A percentile compares a stretch with the other conserved stretches of the same genome.
Evolutionary conservation across 352 stramenopile genomes (phyloP).

Genomic region (Phytophthora fragariaefolia): DNA sequence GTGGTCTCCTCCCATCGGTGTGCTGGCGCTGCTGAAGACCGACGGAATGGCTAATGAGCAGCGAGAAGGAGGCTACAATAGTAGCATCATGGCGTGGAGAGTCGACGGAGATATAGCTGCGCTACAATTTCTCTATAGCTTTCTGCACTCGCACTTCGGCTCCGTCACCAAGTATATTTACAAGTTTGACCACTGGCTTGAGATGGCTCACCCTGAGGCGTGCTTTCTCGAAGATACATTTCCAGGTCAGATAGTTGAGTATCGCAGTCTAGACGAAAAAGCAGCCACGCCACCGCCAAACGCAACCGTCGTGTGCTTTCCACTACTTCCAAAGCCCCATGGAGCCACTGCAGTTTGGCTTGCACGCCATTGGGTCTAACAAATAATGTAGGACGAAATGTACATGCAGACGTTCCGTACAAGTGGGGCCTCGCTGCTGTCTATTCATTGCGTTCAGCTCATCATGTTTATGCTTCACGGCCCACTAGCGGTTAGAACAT

Average conservation of each 20-base stretch:
- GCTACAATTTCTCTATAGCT: slow-evolving; percentile 43
- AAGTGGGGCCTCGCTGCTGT: slow-evolving; percentile 9
- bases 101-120: not conserved
- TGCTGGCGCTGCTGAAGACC: slow-evolving; percentile 54
- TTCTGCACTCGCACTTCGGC: slow-evolving; percentile 49
- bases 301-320: slow-evolving; percentile 80
- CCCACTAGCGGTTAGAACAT: slow-evolving; percentile 4
- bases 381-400: not conserved
- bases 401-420: slow-evolving; percentile 1
- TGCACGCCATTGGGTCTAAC: slow-evolving; percentile 46
- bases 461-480: slow-evolving; percentile 8
- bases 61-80: slow-evolving; percentile 70
- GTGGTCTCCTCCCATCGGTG: slow-evolving; percentile 18
- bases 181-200: slow-evolving; percentile 90
- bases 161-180: slow-evolving; percentile 67
- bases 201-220: slow-evolving; percentile 56
- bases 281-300: slow-evolving; percentile 26
- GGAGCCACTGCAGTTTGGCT: slow-evolving; percentile 56
- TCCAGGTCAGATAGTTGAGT: slow-evolving; percentile 74
- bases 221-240: slow-evolving; percentile 54
- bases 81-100: slow-evolving; percentile 74
- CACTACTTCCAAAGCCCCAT: slow-evolving; percentile 82
- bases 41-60: slow-evolving; percentile 78
- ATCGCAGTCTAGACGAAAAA: slow-evolving; percentile 47
- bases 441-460: slow-evolving; percentile 16